Conservation (phyloP, 1,284 basidiomycete species). For the Naganishia liquefaciens region DNA sequence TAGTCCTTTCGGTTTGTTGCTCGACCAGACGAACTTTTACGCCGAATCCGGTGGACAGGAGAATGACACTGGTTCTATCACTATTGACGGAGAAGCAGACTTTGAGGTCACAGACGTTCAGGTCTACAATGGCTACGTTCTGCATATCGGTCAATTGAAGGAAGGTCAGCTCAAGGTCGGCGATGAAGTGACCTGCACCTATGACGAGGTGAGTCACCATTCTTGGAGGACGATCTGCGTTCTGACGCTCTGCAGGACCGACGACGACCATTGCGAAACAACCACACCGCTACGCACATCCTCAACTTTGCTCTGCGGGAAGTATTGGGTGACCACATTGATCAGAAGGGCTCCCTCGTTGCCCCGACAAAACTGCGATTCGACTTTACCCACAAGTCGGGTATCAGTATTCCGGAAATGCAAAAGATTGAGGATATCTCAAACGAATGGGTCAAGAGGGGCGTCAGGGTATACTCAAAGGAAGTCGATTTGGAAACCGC, state of each 20-base stretch:
- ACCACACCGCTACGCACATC: constrained; percentile 98
- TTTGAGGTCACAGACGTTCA: constrained; percentile 95
- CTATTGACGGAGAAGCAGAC: constrained; percentile 86
- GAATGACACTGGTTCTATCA: constrained; percentile 90
- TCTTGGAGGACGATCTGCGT: not conserved
- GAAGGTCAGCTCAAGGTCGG: constrained; percentile 69
- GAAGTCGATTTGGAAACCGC: constrained; percentile 81
- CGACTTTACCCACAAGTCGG: constrained; percentile 95
- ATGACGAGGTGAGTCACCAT: constrained; percentile 66
- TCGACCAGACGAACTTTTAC: constrained; percentile 96
- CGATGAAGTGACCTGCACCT: constrained; percentile 69
- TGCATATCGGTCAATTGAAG: constrained; percentile 86
- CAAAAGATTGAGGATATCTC: constrained; percentile 79
- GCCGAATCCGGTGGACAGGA: constrained; percentile 98
- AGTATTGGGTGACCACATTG: constrained; percentile 91
- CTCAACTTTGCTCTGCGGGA: constrained; percentile 93
- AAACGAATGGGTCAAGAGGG: constrained; percentile 84
- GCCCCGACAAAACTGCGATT: constrained; percentile 94
- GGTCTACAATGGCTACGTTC: constrained; percentile 76
- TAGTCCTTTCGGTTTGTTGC: constrained; percentile 76
- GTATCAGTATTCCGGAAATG: constrained; percentile 73
- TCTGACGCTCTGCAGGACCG: constrained; percentile 63
- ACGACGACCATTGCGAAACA: constrained; percentile 92
- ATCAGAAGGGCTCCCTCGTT: constrained; percentile 97
- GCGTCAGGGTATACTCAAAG: constrained; percentile 84